Evolutionary conservation across 352 stramenopile genomes (phyloP).

Genomic region (Pythium scleroteichum): DNA sequence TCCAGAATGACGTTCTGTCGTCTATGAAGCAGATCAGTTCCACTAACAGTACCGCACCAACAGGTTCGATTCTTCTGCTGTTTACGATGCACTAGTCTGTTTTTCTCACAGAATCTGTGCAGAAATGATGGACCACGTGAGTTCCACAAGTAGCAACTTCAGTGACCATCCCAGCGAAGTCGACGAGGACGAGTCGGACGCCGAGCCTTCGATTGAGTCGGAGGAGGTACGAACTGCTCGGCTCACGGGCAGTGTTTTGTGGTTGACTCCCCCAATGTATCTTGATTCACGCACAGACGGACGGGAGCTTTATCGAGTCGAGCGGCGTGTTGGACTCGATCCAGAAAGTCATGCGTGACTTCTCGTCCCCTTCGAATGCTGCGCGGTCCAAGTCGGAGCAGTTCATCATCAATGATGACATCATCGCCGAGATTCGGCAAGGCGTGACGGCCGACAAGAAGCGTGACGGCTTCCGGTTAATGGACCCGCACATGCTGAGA

Average conservation of each 20-base stretch:
- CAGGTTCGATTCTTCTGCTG: constrained; percentile 18
- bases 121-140: constrained; percentile 31
- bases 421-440: constrained; percentile 67
- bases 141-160: constrained; percentile 28
- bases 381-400: constrained; percentile 38
- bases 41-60: constrained; percentile 25
- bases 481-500: constrained; percentile 26
- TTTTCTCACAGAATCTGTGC: constrained; percentile 1
- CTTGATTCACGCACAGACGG: constrained; percentile 36
- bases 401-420: constrained; percentile 70
- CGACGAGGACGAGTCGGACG: constrained; percentile 24
- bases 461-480: constrained; percentile 25
- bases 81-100: background rate
- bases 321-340: constrained; percentile 81
- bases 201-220: constrained; percentile 68
- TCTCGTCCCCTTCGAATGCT: constrained; percentile 32
- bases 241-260: no score
- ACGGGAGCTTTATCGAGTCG: constrained; percentile 72
- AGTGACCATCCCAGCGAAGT: constrained; percentile 26
- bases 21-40: constrained; percentile 31
- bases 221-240: constrained; percentile 46
- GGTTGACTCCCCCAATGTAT: no score
- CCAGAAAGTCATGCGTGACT: constrained; percentile 77
- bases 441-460: constrained; percentile 20
- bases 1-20: constrained; percentile 28